Base-by-base conservation (phyloP, 2,329 filamentous ascomycete genomes). In the Ophiostoma ips region DNA sequence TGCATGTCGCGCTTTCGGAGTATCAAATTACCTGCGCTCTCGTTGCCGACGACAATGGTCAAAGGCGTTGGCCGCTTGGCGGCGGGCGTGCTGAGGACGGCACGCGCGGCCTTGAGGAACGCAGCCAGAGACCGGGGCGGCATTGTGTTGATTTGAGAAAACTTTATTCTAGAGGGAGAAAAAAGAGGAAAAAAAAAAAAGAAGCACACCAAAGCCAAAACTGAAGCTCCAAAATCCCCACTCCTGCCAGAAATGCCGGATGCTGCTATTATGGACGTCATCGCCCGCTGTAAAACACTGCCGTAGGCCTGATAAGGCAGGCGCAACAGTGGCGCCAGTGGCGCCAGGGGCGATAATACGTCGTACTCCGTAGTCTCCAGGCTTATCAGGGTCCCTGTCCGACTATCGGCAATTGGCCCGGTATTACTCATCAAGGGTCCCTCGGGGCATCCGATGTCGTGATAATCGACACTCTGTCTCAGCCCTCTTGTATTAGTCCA, bases 41-140 rank as follows among this genome's bases (percentile, higher is more conserved):
- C 80, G 55, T 84, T 84, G 38, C 80, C 80, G 9, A 83, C 69
- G 4, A 84, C 77, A 58, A 84, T 73, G 2, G 73, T 77, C 49
- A 83, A 57, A 2, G 76, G 75, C 4, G 59, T 62, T 1, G 64
- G 57, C 13, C 71, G 65, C 54, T 73, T 69, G 5, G 67, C 58
- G 1, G 68, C 62, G 2, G 56, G 67, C 5, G 66, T 63, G 2
- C 64, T 58, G 24, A 81, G 60, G 2, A 71, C 69, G 11, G 63
- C 63, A 49, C 69, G 70, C 18, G 77, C 76, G 1, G 66, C 64
- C 5, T 68, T 63, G 5, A 81, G 64, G 56, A 81, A 81, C 16
- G 66, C 62, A 33, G 65, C 61, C 34, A 81, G 62, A 0, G 75
- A 71, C 33, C 52, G 52, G 2, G 50, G 53, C 3, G 50, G n/a